phyloP scores from a whole-genome alignment of 768 basidiomycete genomes.

The Lentinula sp. region DNA sequence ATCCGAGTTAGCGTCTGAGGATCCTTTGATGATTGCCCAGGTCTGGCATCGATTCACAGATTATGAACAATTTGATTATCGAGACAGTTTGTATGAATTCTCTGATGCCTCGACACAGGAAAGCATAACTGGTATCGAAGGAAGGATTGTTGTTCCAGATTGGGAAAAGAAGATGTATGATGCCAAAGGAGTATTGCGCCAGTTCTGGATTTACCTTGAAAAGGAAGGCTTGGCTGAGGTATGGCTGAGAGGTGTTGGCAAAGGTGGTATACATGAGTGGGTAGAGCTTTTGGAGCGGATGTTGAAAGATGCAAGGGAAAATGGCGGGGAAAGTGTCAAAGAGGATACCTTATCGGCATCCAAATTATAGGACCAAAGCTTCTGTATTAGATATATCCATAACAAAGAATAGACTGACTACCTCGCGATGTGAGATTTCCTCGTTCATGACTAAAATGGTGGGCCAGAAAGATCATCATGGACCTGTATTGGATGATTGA shows the following conservation, averaged over 20 bases:
- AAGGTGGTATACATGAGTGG: slow-evolving; percentile 56
- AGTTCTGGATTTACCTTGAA: slow-evolving; percentile 55
- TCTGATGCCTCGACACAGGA: slow-evolving; percentile 22
- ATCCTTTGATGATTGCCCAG: slow-evolving; percentile 38
- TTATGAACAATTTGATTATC: slow-evolving; percentile 62
- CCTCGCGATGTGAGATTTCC: too few species aligned
- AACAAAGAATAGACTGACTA: too few species aligned
- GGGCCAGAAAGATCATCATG: too few species aligned
- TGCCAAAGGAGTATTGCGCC: slow-evolving; percentile 39
- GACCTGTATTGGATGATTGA: too few species aligned
- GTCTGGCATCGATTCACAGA: slow-evolving; percentile 49
- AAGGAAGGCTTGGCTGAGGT: slow-evolving; percentile 46
- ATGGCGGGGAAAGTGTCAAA: not conserved
- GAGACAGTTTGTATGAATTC: slow-evolving; percentile 51
- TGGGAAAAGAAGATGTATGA: slow-evolving; percentile 60
- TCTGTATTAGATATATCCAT: too few species aligned
- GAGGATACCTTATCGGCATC: too few species aligned
- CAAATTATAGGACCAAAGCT: not conserved
- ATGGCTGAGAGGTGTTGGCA: slow-evolving; percentile 62
- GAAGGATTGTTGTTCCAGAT: slow-evolving; percentile 28
- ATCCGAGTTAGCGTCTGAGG: slow-evolving; percentile 18
- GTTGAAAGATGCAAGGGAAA: slow-evolving; percentile 9
- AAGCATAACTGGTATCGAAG: slow-evolving; percentile 13
- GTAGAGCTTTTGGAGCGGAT: slow-evolving; percentile 34
- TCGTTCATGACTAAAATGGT: too few species aligned